A percentile compares a stretch with the other conserved stretches of the same genome.
Conservation (phyloP, 2,329 filamentous ascomycete genomes). For the Fusarium piperis region DNA sequence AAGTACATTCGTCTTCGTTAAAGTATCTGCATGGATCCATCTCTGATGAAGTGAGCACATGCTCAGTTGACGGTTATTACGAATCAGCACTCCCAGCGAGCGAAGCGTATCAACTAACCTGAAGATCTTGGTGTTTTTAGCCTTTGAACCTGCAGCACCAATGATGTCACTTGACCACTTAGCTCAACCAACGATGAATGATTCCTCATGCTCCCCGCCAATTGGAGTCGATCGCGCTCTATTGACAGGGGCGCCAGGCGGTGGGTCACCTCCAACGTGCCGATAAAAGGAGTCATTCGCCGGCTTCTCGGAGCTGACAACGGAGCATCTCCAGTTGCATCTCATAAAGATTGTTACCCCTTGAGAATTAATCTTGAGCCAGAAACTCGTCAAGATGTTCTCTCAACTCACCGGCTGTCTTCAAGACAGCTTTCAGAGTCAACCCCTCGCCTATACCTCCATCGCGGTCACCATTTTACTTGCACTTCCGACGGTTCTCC, state of each 20-base stretch:
- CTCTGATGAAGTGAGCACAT: too few relatives aligned
- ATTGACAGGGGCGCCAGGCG: neutral
- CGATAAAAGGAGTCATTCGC: neutral
- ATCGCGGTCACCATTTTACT: neutral
- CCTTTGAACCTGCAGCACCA: neutral
- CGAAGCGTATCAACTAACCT: too few relatives aligned
- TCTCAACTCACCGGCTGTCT: neutral
- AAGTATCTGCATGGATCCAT: too few relatives aligned
- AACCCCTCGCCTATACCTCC: neutral
- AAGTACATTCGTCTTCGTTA: neutral
- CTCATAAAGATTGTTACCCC: neutral
- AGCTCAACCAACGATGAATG: neutral
- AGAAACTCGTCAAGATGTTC: neutral
- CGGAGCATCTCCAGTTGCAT: neutral
- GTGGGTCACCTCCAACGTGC: neutral
- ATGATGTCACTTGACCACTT: neutral
- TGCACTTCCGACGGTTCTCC: neutral
- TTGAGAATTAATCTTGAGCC: neutral
- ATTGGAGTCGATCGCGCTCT: neutral
- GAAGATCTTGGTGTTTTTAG: neutral
- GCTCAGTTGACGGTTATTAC: too few relatives aligned
- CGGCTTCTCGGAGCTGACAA: neutral
- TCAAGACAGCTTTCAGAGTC: neutral
- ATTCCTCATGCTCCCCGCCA: neutral
- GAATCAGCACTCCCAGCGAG: too few relatives aligned